These are phyloP conservation scores for Lactarius indigo DNA, from an alignment of 768 basidiomycete genomes.

Conservation along the genomic window DNA sequence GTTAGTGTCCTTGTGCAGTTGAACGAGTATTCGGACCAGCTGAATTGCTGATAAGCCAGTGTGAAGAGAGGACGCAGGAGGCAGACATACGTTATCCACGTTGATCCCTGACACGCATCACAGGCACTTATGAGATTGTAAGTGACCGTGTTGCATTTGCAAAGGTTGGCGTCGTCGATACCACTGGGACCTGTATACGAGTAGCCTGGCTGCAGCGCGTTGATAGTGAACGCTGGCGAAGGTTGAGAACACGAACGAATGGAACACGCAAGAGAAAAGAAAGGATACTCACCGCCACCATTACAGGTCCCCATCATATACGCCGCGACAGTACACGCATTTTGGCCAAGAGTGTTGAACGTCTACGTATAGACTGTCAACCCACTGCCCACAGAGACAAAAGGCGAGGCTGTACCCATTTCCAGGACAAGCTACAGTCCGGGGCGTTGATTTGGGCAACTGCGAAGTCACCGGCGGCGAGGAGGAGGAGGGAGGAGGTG, in stretches of 20 bases:
- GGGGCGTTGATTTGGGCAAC: background rate
- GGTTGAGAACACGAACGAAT: background rate
- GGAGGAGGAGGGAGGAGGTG: background rate
- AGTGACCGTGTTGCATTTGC: constrained; percentile 17
- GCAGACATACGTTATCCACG: constrained; percentile 1
- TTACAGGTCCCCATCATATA: constrained; percentile 14
- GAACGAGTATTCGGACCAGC: background rate
- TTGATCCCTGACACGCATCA: constrained; percentile 5
- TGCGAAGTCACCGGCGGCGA: background rate
- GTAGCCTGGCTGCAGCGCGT: too few relatives aligned
- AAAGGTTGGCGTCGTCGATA: background rate
- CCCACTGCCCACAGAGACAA: background rate
- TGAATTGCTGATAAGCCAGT: background rate
- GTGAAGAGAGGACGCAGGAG: too few relatives aligned
- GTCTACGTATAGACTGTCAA: background rate
- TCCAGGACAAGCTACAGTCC: background rate
- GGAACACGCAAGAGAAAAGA: background rate
- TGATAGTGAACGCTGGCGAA: constrained; percentile 2
- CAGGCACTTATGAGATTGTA: constrained; percentile 20
- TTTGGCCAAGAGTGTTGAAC: constrained; percentile 12
- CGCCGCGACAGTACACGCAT: constrained; percentile 10
- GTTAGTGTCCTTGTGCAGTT: constrained; percentile 1
- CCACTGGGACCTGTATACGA: too few relatives aligned
- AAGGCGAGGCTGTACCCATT: constrained; percentile 1
- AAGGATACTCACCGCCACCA: constrained; percentile 5